phyloP scores from a whole-genome alignment of 768 basidiomycete species.

The Lactifluus volemus region DNA sequence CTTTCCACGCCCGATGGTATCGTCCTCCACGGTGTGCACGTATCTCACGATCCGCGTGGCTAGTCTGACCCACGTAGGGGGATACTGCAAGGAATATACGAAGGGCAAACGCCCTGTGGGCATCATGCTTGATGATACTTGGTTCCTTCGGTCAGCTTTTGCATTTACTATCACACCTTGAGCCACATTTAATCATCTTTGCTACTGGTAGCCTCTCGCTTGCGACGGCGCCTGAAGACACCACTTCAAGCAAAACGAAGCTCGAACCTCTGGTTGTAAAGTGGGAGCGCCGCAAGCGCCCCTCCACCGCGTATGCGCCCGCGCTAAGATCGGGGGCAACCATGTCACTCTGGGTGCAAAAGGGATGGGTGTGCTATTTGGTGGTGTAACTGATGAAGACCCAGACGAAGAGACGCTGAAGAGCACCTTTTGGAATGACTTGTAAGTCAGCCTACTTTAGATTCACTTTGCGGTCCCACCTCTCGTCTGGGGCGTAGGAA shows the following conservation, averaged over 20 bases:
- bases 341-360: slow-evolving; percentile 74
- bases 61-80: slow-evolving; percentile 39
- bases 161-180: neutral
- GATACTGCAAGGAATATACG: slow-evolving; percentile 83
- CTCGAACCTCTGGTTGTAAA: slow-evolving; percentile 50
- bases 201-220: neutral
- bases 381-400: slow-evolving; percentile 85
- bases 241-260: slow-evolving; percentile 28
- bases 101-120: slow-evolving; percentile 83
- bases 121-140: slow-evolving; percentile 85
- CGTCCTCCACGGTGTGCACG: slow-evolving; percentile 55
- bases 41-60: neutral
- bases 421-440: slow-evolving; percentile 80
- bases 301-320: slow-evolving; percentile 63
- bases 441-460: slow-evolving; percentile 38
- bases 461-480: neutral
- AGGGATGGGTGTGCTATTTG: slow-evolving; percentile 70
- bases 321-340: slow-evolving; percentile 72
- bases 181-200: neutral
- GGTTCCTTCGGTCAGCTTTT: slow-evolving; percentile 61
- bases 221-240: slow-evolving; percentile 15
- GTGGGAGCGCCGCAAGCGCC: slow-evolving; percentile 79
- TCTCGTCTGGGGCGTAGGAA: slow-evolving; percentile 36
- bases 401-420: slow-evolving; percentile 75
- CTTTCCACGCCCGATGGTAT: slow-evolving; percentile 71